Percentiles rank a stretch among this genome's conserved stretches.
Conservation (phyloP, 176 grass and related monocot species). For the Poa pratensis region DNA sequence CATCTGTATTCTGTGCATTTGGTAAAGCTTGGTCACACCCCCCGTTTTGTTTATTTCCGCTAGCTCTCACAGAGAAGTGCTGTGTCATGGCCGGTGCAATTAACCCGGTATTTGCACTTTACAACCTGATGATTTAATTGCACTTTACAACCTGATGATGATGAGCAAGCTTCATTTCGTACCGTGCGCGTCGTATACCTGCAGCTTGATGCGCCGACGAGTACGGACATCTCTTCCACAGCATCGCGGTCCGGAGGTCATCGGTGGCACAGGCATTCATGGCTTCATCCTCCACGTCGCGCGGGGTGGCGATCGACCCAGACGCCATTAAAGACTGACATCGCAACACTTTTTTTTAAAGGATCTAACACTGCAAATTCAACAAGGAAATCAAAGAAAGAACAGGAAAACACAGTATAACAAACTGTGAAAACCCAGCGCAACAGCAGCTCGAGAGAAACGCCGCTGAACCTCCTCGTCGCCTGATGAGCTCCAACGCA, state of each 20-base stretch:
- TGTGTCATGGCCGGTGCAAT: conserved; percentile 20
- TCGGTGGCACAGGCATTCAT: neutral
- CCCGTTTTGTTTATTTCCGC: neutral
- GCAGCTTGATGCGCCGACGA: neutral
- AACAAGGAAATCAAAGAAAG: no score
- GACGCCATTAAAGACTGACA: neutral
- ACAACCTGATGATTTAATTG: neutral
- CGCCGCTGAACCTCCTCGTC: no score
- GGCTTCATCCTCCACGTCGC: neutral
- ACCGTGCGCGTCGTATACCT: no score
- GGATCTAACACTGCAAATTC: no score
- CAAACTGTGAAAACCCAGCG: no score
- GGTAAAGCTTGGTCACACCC: neutral
- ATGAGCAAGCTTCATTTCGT: neutral
- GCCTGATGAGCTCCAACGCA: no score
- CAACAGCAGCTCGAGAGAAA: no score
- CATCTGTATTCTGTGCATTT: neutral
- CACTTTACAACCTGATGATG: neutral
- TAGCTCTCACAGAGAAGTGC: neutral
- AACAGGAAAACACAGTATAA: no score
- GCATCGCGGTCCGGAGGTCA: no score
- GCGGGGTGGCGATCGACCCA: neutral
- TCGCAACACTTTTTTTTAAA: no score
- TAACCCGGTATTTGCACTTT: conserved; percentile 11
- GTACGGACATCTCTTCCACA: no score